A percentile compares a stretch with the other conserved stretches of the same genome.
Evolutionary conservation across 129 eudicot species (phyloP).

Genomic region (Flaveria brownii): DNA sequence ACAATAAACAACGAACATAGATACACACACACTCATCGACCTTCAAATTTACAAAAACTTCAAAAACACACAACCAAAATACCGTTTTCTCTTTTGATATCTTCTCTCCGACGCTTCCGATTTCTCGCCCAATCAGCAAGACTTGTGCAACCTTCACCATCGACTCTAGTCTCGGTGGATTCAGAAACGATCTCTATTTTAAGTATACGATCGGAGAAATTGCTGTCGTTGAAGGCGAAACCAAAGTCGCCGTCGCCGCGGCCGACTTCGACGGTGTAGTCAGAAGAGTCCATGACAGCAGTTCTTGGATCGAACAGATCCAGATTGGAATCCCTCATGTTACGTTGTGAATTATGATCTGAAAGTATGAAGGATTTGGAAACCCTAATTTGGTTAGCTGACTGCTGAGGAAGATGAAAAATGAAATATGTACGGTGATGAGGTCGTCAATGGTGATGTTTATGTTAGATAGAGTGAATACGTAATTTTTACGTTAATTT

Average conservation of each 20-base stretch:
- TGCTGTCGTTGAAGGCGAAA: constrained; percentile 90
- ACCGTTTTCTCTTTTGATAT: constrained; percentile 62
- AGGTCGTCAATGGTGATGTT: constrained; percentile 24
- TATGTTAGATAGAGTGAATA: not conserved
- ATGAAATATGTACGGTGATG: constrained; percentile 29
- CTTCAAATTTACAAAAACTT: not conserved
- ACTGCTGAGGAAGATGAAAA: constrained; percentile 32
- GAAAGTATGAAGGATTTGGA: constrained; percentile 16
- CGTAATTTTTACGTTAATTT: not conserved
- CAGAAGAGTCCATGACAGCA: constrained; percentile 77
- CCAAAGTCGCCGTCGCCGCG: constrained; percentile 80
- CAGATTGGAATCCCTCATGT: constrained; percentile 63
- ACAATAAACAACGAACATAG: not conserved
- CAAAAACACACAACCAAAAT: not conserved
- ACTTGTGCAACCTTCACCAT: constrained; percentile 60
- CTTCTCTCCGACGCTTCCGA: constrained; percentile 74
- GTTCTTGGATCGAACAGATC: constrained; percentile 89
- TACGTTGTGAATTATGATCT: not conserved
- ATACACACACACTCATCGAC: not conserved
- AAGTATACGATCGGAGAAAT: constrained; percentile 78
- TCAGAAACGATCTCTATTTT: constrained; percentile 80
- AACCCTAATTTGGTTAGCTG: constrained; percentile 40
- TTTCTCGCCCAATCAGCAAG: constrained; percentile 89
- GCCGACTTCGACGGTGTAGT: constrained; percentile 44
- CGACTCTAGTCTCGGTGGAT: constrained; percentile 47